Evolutionary conservation across 352 stramenopile species (phyloP).

Genomic region (Globisporangium middletonii): DNA sequence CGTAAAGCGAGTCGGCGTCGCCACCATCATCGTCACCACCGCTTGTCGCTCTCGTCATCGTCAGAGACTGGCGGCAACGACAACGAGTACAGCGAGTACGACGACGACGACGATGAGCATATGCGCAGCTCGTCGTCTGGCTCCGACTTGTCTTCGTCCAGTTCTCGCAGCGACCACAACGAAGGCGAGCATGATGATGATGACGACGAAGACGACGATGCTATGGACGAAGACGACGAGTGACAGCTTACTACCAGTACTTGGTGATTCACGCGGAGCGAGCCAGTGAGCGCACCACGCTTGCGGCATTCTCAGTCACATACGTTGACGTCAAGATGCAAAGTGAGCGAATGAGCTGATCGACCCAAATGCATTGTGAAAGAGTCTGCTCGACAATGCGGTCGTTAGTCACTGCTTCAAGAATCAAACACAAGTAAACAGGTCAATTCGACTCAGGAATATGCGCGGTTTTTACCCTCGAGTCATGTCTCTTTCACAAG

Average conservation of each 20-base stretch:
- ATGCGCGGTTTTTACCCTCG: no score
- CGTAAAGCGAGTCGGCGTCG: conserved; percentile 8
- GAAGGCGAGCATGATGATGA: conserved; percentile 16
- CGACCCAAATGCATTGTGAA: no score
- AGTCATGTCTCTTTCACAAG: no score
- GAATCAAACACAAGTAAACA: no score
- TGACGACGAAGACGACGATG: conserved; percentile 12
- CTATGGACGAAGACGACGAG: conserved; percentile 18
- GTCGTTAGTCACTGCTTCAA: no score
- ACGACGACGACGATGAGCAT: conserved; percentile 9
- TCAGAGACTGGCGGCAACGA: conserved; percentile 2
- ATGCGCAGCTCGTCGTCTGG: conserved; percentile 24
- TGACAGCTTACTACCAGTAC: background rate
- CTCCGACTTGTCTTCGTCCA: conserved; percentile 21
- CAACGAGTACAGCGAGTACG: conserved; percentile 10
- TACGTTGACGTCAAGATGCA: no score
- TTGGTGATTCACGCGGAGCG: no score
- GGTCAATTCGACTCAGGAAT: no score
- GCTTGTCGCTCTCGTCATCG: background rate
- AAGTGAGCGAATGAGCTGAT: no score
- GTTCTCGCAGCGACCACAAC: conserved; percentile 22
- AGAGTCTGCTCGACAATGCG: no score
- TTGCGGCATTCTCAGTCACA: no score
- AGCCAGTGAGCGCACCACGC: no score
- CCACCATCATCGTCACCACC: background rate